Base-by-base conservation (phyloP, 106 monocot species). In the Acanthochlamys bracteata region DNA sequence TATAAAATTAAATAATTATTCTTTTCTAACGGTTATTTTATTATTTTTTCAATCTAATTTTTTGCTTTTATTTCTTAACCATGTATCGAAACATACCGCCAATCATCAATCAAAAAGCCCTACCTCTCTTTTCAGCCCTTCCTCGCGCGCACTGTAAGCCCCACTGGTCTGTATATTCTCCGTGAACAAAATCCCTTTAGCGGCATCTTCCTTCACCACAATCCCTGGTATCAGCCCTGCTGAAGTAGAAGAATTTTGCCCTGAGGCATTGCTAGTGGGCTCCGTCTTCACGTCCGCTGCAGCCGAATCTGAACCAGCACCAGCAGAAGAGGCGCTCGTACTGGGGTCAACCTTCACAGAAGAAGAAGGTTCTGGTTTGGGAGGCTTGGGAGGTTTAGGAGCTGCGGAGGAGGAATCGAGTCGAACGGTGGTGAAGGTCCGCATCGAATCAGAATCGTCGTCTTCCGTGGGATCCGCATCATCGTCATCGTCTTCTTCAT, bases 101-200 rank as follows among this genome's bases (percentile, higher is more conserved):
- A 4, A 49, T 14, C 49, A 49, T 14, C 49, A 49, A 49, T 49
- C 0, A 40, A 68, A 39, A 41, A 11, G 7, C 20, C 47, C 43
- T 4, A 80, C 96, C 96, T 96, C 96, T 73, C 78, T 82, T 66
- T 88, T 96, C 26, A 91, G 77, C 20, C 84, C 92, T 82, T 99
- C 98, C 67, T 99, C 98, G 27, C 98, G 69, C 25, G 98, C 88
- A 65, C 88, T 83, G 45, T 99, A 99, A 60, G 98, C 88, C 21
- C 98, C 98, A 39, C 92, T 92, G 0, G 92, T 82, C 75, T 99
- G 98, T 53, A 99, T 81, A 69, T 92, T 99, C 46, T 99, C 98
- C 4, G 98, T 99, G 58, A 99, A 99, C 17, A 49, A 49, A 41
- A 99, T 83, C 54, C 92, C 92, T 71, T 92, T 99, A 57, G 69